These are phyloP conservation scores for Metschnikowia henanensis DNA, from an alignment of 805 yeast genomes.

Conservation along the genomic window DNA sequence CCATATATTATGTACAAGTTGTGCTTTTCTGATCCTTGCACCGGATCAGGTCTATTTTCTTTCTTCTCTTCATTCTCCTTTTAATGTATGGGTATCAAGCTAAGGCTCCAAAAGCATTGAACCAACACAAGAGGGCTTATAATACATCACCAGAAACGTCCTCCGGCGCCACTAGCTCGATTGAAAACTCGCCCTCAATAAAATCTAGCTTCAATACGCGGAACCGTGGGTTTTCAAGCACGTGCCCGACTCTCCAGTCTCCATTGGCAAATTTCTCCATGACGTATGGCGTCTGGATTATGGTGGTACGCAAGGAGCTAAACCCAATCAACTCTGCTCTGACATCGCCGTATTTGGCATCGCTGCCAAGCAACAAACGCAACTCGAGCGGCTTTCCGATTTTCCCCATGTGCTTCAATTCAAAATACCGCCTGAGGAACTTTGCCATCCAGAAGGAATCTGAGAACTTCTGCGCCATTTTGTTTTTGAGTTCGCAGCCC, in stretches of 20 bases:
- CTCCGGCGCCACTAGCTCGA: constrained; percentile 12
- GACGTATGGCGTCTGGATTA: constrained; percentile 23
- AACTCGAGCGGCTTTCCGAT: constrained; percentile 24
- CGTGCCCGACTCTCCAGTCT: constrained; percentile 23
- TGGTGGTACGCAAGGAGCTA: constrained; percentile 21
- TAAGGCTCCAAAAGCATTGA: too few species aligned
- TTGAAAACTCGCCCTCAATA: constrained; percentile 33
- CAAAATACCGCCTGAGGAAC: constrained; percentile 31
- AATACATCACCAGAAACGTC: constrained; percentile 1
- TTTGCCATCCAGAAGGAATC: constrained; percentile 40
- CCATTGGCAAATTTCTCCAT: constrained; percentile 22
- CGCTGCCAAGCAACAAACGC: constrained; percentile 22
- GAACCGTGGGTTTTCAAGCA: constrained; percentile 19
- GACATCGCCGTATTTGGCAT: constrained; percentile 29
- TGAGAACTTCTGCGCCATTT: constrained; percentile 25
- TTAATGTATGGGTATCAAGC: too few species aligned
- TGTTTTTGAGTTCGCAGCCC: constrained; percentile 42
- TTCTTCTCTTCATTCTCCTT: too few species aligned
- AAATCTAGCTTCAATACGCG: constrained; percentile 30
- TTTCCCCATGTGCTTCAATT: constrained; percentile 16
- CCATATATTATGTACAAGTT: too few species aligned
- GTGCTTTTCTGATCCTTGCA: too few species aligned
- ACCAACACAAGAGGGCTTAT: too few species aligned
- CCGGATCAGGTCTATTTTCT: too few species aligned
- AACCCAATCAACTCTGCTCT: constrained; percentile 29